A percentile compares a stretch with the other conserved stretches of the same genome.
These are phyloP conservation scores for Sordariomycetes sp. DNA, from an alignment of 2,329 filamentous ascomycete species.

Conservation along the genomic window DNA sequence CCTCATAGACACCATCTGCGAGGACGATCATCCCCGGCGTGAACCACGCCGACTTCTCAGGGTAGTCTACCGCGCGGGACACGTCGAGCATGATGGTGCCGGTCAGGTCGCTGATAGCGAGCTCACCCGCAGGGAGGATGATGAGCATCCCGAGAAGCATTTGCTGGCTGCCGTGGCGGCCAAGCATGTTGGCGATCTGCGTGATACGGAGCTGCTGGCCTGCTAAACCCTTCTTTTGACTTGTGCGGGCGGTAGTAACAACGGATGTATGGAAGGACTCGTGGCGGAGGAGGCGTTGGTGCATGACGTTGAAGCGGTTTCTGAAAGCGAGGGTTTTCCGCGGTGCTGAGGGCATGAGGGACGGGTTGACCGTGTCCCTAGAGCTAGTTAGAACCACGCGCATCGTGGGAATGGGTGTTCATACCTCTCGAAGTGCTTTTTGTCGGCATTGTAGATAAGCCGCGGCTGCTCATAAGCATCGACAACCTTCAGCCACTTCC, in stretches of 20 bases:
- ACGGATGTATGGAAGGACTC: constrained; percentile 83
- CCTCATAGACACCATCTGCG: constrained; percentile 92
- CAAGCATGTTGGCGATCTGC: constrained; percentile 64
- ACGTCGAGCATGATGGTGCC: constrained; percentile 82
- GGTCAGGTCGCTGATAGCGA: constrained; percentile 78
- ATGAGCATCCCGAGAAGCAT: constrained; percentile 78
- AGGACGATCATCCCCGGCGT: constrained; percentile 92
- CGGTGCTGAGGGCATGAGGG: constrained; percentile 62
- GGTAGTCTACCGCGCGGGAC: constrained; percentile 68
- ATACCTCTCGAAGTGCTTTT: constrained; percentile 84
- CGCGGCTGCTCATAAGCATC: constrained; percentile 79
- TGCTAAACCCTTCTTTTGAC: constrained; percentile 13
- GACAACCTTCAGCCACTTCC: constrained; percentile 76
- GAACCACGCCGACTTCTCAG: constrained; percentile 83
- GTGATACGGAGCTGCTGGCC: constrained; percentile 75
- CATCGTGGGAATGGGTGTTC: constrained; percentile 5
- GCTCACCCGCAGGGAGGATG: constrained; percentile 67
- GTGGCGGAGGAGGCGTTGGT: constrained; percentile 85
- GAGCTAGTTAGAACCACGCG: constrained; percentile 9
- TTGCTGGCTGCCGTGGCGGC: constrained; percentile 74
- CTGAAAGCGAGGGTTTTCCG: constrained; percentile 81
- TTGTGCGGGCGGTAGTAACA: constrained; percentile 47
- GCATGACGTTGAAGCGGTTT: constrained; percentile 83
- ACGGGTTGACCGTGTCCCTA: constrained; percentile 53
- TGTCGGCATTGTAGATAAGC: constrained; percentile 62